phyloP scores from a whole-genome alignment of 2,329 filamentous ascomycete species.

The Paecilomyces variotii region DNA sequence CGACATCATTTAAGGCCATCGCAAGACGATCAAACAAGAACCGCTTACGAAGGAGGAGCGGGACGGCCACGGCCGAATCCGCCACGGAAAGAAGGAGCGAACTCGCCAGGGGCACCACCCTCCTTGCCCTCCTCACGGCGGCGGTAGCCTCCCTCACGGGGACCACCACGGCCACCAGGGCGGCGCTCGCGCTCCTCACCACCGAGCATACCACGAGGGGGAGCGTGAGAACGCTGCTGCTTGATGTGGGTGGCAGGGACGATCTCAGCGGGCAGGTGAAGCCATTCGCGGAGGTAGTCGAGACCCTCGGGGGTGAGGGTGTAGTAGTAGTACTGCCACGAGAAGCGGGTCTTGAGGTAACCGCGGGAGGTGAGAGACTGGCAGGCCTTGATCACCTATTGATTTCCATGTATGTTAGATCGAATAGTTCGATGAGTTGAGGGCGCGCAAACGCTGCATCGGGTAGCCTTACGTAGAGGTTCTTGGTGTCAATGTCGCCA shows the following conservation, averaged over 20 bases:
- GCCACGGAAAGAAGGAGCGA: conserved; percentile 87
- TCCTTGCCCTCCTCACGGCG: conserved; percentile 83
- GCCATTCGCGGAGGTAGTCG: conserved; percentile 99
- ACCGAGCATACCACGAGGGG: conserved; percentile 96
- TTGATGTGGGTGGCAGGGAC: conserved; percentile 99
- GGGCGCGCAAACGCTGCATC: not conserved
- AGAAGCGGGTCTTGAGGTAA: conserved; percentile 99
- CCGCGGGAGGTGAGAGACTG: conserved; percentile 97
- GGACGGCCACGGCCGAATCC: conserved; percentile 84
- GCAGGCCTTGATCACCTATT: conserved; percentile 85
- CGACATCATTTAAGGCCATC: conserved; percentile 18
- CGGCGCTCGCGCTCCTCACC: conserved; percentile 74
- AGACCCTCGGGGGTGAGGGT: conserved; percentile 98
- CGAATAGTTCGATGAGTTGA: conserved; percentile 3
- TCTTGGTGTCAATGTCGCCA: conserved; percentile 97
- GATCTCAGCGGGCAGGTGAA: conserved; percentile 98
- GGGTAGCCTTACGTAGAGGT: conserved; percentile 64
- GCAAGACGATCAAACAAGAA: conserved; percentile 25
- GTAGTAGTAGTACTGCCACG: conserved; percentile 99
- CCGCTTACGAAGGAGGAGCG: conserved; percentile 50
- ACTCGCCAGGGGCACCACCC: conserved; percentile 84
- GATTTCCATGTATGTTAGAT: conserved; percentile 3
- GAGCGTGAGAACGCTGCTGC: conserved; percentile 97
- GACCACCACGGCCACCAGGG: conserved; percentile 73
- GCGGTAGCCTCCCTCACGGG: conserved; percentile 78